Base-by-base conservation (phyloP, 2,329 filamentous ascomycete genomes). In the Cladorrhinum sp. region DNA sequence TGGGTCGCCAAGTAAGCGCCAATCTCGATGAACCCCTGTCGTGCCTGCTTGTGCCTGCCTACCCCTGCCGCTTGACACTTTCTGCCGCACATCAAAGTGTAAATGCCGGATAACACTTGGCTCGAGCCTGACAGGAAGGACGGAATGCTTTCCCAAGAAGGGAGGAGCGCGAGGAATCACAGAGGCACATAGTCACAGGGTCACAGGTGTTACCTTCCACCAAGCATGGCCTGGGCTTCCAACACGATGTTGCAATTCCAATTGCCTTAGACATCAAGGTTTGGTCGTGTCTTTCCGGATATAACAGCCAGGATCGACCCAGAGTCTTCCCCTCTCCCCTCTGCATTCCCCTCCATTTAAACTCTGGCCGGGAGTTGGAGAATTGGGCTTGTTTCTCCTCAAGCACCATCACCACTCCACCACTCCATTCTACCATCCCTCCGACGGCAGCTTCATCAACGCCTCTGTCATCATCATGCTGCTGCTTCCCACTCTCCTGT, bases 401-500 rank as follows among this genome's bases (percentile, higher is more conserved):
- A 30, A 30, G 8, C 12, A 36, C 33, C 33, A 36, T 3, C 33
- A 16, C 33, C 14, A 36, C 33, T 30, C 26, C 14, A 36, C 33
- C 33, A 36, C 33, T 36, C 33, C 33, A 36, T 46, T 46, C 18
- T 46, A 18, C 42, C 42, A 18, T 20, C 16, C 36, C 36, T 42
- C 12, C n/a, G 18, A 18, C 42, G 7, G 7, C 42, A 46, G 16
- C 42, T 20, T 20, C 42, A 8, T 21, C n/a, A 46, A 18, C 42
- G 42, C 42, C 16, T 20, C 42, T 21, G 42, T 46, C 18, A 16
- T 46, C 42, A 46, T 46, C 42, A 46, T 46, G 42, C 42, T 46
- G 60, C 52, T 62, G 23, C 58, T 69, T 14, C 61, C 28, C 23
- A 58, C 60, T 48, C 28, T 69, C 51, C 39, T 66, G n/a, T 53